Conservation (phyloP, 2,329 filamentous ascomycete species). For the Sphaerulina vaccinii region DNA sequence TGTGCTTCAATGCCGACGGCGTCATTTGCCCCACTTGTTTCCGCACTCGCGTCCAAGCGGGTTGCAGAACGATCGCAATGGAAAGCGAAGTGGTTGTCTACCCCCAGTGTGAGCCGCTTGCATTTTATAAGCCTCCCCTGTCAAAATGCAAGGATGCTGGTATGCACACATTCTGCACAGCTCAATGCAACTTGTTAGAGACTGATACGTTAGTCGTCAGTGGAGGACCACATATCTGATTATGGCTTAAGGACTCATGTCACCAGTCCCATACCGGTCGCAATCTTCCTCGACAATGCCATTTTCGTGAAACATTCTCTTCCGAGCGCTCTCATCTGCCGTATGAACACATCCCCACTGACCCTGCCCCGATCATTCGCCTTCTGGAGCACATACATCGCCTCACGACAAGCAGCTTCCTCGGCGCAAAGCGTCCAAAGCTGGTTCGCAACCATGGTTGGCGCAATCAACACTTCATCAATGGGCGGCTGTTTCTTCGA, state of each 20-base stretch:
- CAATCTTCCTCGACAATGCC: slow-evolving; percentile 75
- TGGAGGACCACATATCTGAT: not conserved
- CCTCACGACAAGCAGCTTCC: slow-evolving; percentile 80
- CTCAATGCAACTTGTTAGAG: too few species aligned
- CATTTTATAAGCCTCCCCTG: too few species aligned
- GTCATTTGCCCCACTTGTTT: too few species aligned
- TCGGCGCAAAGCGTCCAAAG: slow-evolving; percentile 87
- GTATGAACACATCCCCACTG: slow-evolving; percentile 70
- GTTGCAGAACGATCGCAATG: too few species aligned
- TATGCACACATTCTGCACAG: too few species aligned
- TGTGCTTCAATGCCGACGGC: too few species aligned
- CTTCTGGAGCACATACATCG: slow-evolving; percentile 76
- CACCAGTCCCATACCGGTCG: slow-evolving; percentile 68
- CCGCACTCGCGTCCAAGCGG: too few species aligned
- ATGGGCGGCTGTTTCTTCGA: slow-evolving; percentile 70
- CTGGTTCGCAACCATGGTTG: slow-evolving; percentile 89
- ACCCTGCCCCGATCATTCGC: slow-evolving; percentile 73
- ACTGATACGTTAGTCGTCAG: too few species aligned
- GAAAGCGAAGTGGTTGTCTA: too few species aligned
- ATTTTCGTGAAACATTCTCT: slow-evolving; percentile 83
- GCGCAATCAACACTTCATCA: slow-evolving; percentile 89
- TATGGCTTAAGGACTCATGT: not conserved
- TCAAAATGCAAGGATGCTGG: too few species aligned
- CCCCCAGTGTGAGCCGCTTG: too few species aligned
- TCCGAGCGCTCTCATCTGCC: slow-evolving; percentile 68